Percentiles rank a stretch among this genome's conserved stretches.
These are phyloP conservation scores for Wickerhamiella lipophila DNA, from an alignment of 805 yeast species.

Conservation along the genomic window DNA sequence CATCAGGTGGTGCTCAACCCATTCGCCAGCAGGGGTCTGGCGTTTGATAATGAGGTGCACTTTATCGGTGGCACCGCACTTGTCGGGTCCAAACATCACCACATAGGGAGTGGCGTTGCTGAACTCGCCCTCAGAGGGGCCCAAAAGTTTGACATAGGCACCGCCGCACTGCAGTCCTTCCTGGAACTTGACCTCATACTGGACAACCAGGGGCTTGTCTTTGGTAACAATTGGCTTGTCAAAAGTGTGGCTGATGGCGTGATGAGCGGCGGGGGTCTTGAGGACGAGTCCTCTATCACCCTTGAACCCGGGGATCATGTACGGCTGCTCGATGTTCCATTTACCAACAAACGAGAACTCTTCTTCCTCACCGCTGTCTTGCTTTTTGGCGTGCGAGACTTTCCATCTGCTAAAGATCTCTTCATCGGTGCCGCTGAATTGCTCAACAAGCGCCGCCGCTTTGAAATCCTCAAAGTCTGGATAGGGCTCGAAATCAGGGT, in stretches of 20 bases:
- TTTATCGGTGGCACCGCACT: constrained; percentile 69
- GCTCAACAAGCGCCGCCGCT: constrained; percentile 23
- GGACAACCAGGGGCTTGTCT: constrained; percentile 60
- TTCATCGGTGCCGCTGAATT: constrained; percentile 30
- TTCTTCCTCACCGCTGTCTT: constrained; percentile 34
- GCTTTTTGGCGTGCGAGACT: constrained; percentile 38
- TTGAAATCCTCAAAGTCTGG: constrained; percentile 19
- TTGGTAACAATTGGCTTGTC: constrained; percentile 46
- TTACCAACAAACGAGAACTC: constrained; percentile 53
- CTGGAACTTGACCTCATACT: constrained; percentile 81
- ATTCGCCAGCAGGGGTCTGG: constrained; percentile 39
- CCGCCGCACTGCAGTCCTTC: constrained; percentile 77
- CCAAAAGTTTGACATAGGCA: constrained; percentile 67
- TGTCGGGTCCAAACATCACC: constrained; percentile 91
- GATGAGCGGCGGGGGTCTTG: constrained; percentile 63
- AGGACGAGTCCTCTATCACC: constrained; percentile 68
- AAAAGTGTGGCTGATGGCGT: constrained; percentile 62
- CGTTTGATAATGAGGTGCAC: constrained; percentile 64
- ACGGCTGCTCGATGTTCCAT: constrained; percentile 62
- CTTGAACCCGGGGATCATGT: constrained; percentile 43
- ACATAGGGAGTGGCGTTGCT: constrained; percentile 59
- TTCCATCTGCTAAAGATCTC: constrained; percentile 35
- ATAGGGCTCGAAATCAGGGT: constrained; percentile 22
- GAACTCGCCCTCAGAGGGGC: constrained; percentile 39
- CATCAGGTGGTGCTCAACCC: constrained; percentile 56